phyloP scores from a whole-genome alignment of 139 green algal species.

The Marvania coccoides region DNA sequence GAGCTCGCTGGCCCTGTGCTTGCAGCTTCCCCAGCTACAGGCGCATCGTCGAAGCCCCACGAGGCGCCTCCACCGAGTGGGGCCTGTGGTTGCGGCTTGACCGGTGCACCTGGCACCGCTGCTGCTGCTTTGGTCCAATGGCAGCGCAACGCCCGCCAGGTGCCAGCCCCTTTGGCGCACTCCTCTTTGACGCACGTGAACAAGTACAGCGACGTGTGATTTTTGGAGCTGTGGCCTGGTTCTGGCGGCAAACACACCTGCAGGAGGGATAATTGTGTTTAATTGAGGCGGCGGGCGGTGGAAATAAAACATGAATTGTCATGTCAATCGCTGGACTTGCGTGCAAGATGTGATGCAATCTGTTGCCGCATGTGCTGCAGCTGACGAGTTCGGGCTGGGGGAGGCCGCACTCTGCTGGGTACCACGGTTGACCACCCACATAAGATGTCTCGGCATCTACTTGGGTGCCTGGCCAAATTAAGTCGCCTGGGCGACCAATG shows the following conservation, averaged over 20 bases:
- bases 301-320: background rate
- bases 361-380: background rate
- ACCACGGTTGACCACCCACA: slow-evolving; percentile 1
- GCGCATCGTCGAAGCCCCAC: background rate
- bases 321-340: background rate
- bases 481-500: background rate
- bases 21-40: background rate
- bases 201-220: slow-evolving; percentile 20
- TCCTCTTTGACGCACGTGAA: slow-evolving; percentile 29
- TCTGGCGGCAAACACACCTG: slow-evolving; percentile 36
- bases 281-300: background rate
- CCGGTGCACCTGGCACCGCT: background rate
- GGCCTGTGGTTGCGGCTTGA: background rate
- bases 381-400: background rate
- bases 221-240: background rate
- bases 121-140: background rate
- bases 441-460: background rate
- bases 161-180: slow-evolving; percentile 31
- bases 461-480: background rate
- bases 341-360: background rate
- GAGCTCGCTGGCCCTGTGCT: background rate
- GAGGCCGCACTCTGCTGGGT: background rate
- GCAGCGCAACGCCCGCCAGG: slow-evolving; percentile 40
- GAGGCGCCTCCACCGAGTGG: background rate
- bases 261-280: background rate